phyloP scores from a whole-genome alignment of 148 eudicot genomes.

The Rhododendron vialii region DNA sequence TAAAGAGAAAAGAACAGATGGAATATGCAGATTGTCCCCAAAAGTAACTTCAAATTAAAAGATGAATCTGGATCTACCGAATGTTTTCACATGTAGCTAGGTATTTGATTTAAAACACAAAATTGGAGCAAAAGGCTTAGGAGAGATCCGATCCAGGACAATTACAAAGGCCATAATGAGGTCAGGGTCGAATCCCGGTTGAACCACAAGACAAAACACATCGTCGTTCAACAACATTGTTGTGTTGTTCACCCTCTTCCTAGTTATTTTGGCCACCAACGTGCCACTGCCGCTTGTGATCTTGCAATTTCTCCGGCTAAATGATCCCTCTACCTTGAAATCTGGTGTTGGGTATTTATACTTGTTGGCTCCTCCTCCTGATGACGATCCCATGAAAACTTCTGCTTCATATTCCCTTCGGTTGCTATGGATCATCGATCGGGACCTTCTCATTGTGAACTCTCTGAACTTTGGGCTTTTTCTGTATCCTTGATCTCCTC shows the following conservation, averaged over 20 bases:
- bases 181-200: constrained; percentile 16
- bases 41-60: not conserved
- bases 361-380: not conserved
- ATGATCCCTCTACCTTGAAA: constrained; percentile 23
- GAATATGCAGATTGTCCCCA: not conserved
- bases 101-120: constrained; percentile 1
- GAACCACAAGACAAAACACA: constrained; percentile 16
- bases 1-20: not conserved
- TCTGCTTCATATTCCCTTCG: constrained; percentile 15
- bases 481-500: constrained; percentile 11
- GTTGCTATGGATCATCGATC: not conserved
- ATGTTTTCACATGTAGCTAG: not conserved
- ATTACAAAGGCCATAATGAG: constrained; percentile 25
- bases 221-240: constrained; percentile 17
- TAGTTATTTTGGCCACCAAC: constrained; percentile 19
- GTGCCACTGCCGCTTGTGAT: not conserved
- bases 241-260: constrained; percentile 16
- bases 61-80: not conserved
- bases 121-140: constrained; percentile 16
- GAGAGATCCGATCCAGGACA: constrained; percentile 24
- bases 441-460: not conserved
- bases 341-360: not conserved
- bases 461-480: not conserved
- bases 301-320: constrained; percentile 23
- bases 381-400: constrained; percentile 10